Evolutionary conservation across 441 rosid genomes (phyloP).

Genomic region (Mallotus japonicus): DNA sequence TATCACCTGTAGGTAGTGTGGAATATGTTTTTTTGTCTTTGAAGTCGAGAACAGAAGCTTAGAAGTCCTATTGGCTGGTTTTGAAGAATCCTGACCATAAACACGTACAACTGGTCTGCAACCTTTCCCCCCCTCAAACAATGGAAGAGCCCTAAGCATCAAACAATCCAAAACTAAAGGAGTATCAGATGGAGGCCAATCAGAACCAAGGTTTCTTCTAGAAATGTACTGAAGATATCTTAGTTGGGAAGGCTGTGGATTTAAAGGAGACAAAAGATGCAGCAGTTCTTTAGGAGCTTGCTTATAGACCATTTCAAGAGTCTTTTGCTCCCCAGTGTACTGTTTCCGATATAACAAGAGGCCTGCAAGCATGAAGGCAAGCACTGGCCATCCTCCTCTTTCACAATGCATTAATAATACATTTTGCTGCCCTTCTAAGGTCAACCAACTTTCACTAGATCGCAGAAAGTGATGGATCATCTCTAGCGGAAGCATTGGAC

Average conservation of each 20-base stretch:
- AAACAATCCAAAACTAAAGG: constrained; percentile 80
- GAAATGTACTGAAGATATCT: constrained; percentile 97
- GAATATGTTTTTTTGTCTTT: constrained; percentile 57
- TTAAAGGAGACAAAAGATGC: constrained; percentile 67
- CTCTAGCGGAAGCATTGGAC: constrained; percentile 81
- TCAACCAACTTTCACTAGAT: constrained; percentile 90
- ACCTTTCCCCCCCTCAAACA: constrained; percentile 65
- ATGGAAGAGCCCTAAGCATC: constrained; percentile 74
- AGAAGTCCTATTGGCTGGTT: constrained; percentile 70
- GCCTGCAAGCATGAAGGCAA: constrained; percentile 93
- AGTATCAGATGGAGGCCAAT: constrained; percentile 90
- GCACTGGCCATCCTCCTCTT: constrained; percentile 94
- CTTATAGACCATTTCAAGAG: constrained; percentile 92
- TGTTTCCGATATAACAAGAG: constrained; percentile 76
- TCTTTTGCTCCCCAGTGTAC: constrained; percentile 89
- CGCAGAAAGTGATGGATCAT: constrained; percentile 89
- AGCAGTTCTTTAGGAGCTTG: constrained; percentile 93
- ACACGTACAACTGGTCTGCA: constrained; percentile 80
- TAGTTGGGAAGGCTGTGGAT: constrained; percentile 90
- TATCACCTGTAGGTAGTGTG: constrained; percentile 60
- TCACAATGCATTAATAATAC: constrained; percentile 92
- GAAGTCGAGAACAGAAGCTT: constrained; percentile 73
- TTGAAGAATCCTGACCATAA: constrained; percentile 78
- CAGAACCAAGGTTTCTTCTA: constrained; percentile 76
- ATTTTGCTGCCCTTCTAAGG: constrained; percentile 89